Evolutionary conservation across 179 eudicot genomes (phyloP).

Genomic region (Patellifolia procumbens): DNA sequence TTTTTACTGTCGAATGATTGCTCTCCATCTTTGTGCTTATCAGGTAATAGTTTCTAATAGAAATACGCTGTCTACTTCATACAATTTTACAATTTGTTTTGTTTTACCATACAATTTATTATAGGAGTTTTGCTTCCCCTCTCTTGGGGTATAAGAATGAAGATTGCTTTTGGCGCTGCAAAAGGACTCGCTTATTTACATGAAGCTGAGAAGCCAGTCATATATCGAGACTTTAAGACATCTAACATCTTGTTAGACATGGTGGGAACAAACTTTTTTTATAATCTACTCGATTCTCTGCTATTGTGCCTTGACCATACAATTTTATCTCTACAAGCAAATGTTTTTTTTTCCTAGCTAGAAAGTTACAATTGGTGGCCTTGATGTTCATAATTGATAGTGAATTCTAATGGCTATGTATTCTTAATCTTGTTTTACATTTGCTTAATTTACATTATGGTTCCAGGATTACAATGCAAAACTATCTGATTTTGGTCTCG

Average conservation of each 20-base stretch:
- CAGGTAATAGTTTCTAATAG: too few species aligned
- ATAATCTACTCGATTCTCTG: too few species aligned
- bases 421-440: not conserved
- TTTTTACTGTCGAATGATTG: too few species aligned
- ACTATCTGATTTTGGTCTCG: constrained; percentile 88
- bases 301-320: too few species aligned
- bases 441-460: not conserved
- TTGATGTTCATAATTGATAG: too few species aligned
- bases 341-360: too few species aligned
- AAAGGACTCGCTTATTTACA: constrained; percentile 68
- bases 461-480: constrained; percentile 86
- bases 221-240: constrained; percentile 45
- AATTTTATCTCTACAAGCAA: too few species aligned
- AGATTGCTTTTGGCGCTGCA: constrained; percentile 72
- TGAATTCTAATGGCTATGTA: too few species aligned
- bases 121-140: constrained; percentile 77
- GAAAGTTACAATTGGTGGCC: too few species aligned
- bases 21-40: too few species aligned
- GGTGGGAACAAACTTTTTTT: constrained; percentile 19
- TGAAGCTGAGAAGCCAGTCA: constrained; percentile 46
- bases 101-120: not conserved
- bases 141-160: constrained; percentile 44
- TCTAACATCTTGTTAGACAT: constrained; percentile 42
- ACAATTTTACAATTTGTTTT: too few species aligned
- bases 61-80: too few species aligned